Evolutionary conservation across 345 rosid species (phyloP).

Genomic region (Salix koriyanagi): DNA sequence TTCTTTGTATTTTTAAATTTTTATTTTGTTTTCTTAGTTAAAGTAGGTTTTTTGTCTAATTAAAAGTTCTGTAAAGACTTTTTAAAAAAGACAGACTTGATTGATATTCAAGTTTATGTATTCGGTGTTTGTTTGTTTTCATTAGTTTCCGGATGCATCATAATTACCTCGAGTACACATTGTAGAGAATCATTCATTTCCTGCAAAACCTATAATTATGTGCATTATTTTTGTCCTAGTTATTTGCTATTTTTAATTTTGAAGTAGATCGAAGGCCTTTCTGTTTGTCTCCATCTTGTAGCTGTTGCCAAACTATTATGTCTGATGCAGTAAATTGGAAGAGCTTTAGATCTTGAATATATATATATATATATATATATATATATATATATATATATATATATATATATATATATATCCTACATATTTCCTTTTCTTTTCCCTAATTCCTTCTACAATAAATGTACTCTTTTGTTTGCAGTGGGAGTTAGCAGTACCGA

Average conservation of each 20-base stretch:
- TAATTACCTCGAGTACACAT: neutral
- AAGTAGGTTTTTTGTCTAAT: too few relatives aligned
- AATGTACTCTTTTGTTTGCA: neutral
- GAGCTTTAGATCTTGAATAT: neutral
- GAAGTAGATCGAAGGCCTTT: neutral
- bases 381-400: too few relatives aligned
- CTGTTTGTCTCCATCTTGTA: neutral
- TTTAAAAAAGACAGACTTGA: too few relatives aligned
- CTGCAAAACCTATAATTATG: neutral
- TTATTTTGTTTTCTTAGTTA: too few relatives aligned
- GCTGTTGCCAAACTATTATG: neutral
- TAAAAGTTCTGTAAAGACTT: too few relatives aligned
- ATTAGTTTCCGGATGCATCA: too few relatives aligned
- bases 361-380: too few relatives aligned
- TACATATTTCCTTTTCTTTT: too few relatives aligned
- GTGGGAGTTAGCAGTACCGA: neutral
- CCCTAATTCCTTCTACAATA: neutral
- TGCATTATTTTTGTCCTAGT: neutral
- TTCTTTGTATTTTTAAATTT: too few relatives aligned
- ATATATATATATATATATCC: too few relatives aligned
- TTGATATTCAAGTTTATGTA: too few relatives aligned
- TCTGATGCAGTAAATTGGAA: neutral
- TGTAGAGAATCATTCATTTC: neutral
- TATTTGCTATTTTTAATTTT: neutral
- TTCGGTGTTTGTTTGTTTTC: too few relatives aligned